Evolutionary conservation across 495 filamentous ascomycete genomes (phyloP), one percentile per base, ranked within the genome.

Genomic region (Penicillium riverlandense): DNA sequence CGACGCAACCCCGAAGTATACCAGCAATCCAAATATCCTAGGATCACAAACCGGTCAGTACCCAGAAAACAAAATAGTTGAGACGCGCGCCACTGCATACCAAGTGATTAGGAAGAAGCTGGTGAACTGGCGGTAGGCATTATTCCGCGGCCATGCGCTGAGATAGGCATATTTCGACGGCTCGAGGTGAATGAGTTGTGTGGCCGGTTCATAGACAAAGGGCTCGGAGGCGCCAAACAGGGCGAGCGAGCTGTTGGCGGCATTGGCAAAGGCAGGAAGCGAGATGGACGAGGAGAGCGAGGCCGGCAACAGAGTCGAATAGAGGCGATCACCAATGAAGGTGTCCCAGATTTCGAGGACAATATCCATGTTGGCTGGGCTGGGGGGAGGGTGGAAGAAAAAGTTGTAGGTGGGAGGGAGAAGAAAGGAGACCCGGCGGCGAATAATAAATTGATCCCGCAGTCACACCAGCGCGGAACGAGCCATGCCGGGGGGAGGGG

Each of bases 331-430:
- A 67, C 83, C 84, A 49, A 91, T 54, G 65, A 84, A 86, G 64
- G 81, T 90, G 67, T 97, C 92, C 66, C 76, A 78, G 52, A 90
- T 41, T 65, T 95, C 87, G 48, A 97, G 82, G 29, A 90, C 78
- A 70, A 95, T 79, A 78, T 97, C 91, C 91, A 97, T 96, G 50
- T 66, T 47, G 38, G 11, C 14, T 16, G 8, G 8, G 4, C n/a
- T 30, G 35, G 11, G 43, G 43, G 15, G 33, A 32, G 39, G 31
- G 33, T 37, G 42, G n/a, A 39, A 34, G 31, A 11, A 22, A 30
- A 34, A 29, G 33, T 31, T 38, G 15, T 35, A 30, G 42, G 13
- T 40, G 41, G 41, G 36, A 41, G 37, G 28, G 43, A 43, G 32
- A 13, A 37, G 37, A 45, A 55, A 41, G 38, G 34, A 48, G 45